phyloP scores from a whole-genome alignment of 208 protist genomes.

The Crithidia brevicula region DNA sequence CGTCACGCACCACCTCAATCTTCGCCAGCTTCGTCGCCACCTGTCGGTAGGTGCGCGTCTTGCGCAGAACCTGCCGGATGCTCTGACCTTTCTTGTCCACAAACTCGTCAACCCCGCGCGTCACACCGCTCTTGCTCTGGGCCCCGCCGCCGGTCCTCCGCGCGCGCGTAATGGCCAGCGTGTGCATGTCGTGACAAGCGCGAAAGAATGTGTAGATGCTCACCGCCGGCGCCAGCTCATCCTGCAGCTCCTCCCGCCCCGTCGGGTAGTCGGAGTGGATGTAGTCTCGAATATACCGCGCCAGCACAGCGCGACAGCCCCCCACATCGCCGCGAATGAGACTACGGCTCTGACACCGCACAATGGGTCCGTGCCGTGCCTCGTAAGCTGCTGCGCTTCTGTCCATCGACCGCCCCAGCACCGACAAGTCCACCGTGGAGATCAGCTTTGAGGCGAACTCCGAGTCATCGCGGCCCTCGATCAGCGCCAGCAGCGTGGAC shows the following conservation, averaged over 20 bases:
- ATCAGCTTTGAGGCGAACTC: slow-evolving; percentile 37
- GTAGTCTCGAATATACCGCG: slow-evolving; percentile 49
- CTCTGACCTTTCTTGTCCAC: slow-evolving; percentile 52
- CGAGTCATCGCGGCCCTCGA: slow-evolving; percentile 63
- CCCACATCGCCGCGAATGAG: slow-evolving; percentile 36
- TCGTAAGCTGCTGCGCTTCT: slow-evolving; percentile 45
- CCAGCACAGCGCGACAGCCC: slow-evolving; percentile 23
- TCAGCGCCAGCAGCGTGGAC: slow-evolving; percentile 52
- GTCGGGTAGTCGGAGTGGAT: slow-evolving; percentile 36
- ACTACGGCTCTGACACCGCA: slow-evolving; percentile 25
- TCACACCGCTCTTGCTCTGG: not conserved
- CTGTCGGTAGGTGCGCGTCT: slow-evolving; percentile 36
- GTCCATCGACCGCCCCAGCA: slow-evolving; percentile 50
- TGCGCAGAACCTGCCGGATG: slow-evolving; percentile 52
- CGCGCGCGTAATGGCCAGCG: slow-evolving; percentile 20
- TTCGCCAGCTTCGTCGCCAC: slow-evolving; percentile 57
- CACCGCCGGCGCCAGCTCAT: slow-evolving; percentile 54
- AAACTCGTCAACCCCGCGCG: slow-evolving; percentile 37
- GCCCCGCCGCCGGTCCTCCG: slow-evolving; percentile 9
- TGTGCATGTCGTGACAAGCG: slow-evolving; percentile 61
- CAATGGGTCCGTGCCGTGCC: slow-evolving; percentile 35
- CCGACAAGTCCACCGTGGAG: slow-evolving; percentile 40
- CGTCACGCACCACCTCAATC: slow-evolving; percentile 64
- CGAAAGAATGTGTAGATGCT: slow-evolving; percentile 73
- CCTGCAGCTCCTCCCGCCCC: slow-evolving; percentile 51